Conservation (phyloP, 768 basidiomycete species). For the Tulasnella sp. region DNA sequence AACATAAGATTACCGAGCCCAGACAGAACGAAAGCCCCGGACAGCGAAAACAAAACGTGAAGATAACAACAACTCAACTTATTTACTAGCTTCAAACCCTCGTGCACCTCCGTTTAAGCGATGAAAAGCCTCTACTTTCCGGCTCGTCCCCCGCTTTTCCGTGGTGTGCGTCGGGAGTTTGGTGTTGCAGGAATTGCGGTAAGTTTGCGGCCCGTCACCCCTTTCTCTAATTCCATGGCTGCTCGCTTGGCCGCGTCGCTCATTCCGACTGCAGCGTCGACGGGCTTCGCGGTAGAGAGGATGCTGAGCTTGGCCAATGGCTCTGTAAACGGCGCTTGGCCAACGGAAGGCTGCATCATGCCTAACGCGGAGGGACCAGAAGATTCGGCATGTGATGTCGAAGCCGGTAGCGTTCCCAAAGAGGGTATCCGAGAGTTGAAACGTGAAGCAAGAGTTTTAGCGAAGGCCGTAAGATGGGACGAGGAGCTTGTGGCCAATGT, state of each 20-base stretch:
- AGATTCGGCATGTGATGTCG: constrained; percentile 11
- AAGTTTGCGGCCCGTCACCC: constrained; percentile 15
- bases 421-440: constrained; percentile 23
- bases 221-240: constrained; percentile 25
- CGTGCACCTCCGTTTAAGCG: neutral
- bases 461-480: constrained; percentile 19
- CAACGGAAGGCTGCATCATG: neutral
- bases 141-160: constrained; percentile 15
- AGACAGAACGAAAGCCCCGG: constrained; percentile 5
- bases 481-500: constrained; percentile 11
- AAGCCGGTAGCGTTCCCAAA: neutral
- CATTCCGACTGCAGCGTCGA: constrained; percentile 9
- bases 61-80: neutral
- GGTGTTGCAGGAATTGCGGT: constrained; percentile 28
- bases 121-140: neutral
- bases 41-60: neutral
- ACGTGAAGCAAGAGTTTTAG: constrained; percentile 23
- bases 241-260: constrained; percentile 26
- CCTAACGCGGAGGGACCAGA: constrained; percentile 2
- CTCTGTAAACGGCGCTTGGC: neutral
- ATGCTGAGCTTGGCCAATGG: constrained; percentile 14
- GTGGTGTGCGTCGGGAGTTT: constrained; percentile 23
- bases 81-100: neutral
- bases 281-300: constrained; percentile 17
- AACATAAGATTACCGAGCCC: constrained; percentile 15